Percentiles rank a stretch among this genome's conserved stretches.
Evolutionary conservation across 192 early-diverging fungal genomes (phyloP).

Genomic region (Geosiphon pyriformis): DNA sequence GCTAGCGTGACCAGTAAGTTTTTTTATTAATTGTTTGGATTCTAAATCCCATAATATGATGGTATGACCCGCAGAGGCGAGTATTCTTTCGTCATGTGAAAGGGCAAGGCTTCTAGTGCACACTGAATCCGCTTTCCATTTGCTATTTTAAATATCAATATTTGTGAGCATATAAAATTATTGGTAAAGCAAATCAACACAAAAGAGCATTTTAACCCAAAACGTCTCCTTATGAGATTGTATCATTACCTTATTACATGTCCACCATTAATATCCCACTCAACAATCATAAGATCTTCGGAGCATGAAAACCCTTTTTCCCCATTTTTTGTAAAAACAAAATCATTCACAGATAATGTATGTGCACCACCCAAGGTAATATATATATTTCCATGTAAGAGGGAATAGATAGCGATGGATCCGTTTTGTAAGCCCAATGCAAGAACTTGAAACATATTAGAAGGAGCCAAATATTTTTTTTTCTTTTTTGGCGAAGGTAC

Average conservation of each 20-base stretch:
- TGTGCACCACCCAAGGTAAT: constrained; percentile 41
- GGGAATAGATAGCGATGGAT: constrained; percentile 44
- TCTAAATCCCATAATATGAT: constrained; percentile 51
- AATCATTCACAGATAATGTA: constrained; percentile 42
- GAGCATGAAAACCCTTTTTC: constrained; percentile 43
- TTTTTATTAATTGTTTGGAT: constrained; percentile 41
- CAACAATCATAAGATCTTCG: constrained; percentile 45
- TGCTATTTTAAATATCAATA: constrained; percentile 28
- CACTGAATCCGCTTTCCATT: constrained; percentile 48
- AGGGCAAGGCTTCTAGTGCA: constrained; percentile 41
- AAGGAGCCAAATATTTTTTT: constrained; percentile 19
- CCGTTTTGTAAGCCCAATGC: constrained; percentile 49
- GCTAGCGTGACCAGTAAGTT: constrained; percentile 51
- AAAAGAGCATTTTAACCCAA: too few relatives aligned
- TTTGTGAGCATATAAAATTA: neutral
- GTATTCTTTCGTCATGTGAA: constrained; percentile 45
- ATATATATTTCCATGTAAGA: constrained; percentile 41
- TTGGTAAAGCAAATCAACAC: neutral
- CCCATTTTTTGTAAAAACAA: constrained; percentile 42
- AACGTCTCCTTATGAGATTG: too few relatives aligned
- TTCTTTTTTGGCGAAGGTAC: constrained; percentile 32
- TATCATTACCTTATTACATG: constrained; percentile 27
- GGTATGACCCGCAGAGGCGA: constrained; percentile 48
- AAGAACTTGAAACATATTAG: constrained; percentile 33
- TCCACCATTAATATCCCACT: constrained; percentile 50